Evolutionary conservation across 2,329 filamentous ascomycete genomes (phyloP), one percentile per base, ranked within the genome.

Genomic region (Aspergillus sp.): DNA sequence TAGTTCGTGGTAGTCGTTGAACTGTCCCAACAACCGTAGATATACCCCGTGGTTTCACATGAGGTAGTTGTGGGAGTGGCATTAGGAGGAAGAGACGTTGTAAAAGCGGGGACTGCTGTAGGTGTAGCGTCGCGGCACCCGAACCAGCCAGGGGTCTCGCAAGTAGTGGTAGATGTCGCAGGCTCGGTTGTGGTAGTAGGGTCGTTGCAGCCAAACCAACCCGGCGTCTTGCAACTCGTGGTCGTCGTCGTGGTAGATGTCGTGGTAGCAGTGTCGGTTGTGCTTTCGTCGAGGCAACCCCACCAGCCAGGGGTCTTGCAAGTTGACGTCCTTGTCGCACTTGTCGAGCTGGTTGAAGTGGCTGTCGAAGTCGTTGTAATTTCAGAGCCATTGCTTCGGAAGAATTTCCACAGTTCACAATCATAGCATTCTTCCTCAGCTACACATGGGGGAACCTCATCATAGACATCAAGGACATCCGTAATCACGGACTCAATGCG

Each of bases 261-360:
- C 4, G 64, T 63, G 2, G 60, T 64, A 7, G 60, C 62, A 4
- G 62, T 65, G 5, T 70, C 70, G 1, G 71, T 73, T 0, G 71
- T 72, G 1, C 67, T 72, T 37, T 74, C 70, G 51, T 81, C 77
- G 3, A 78, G 69, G 47, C 71, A 74, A 13, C 88, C 88, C 85
- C 85, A 95, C 90, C 90, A 95, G 4, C 90, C 89, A 23, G 90
- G 90, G 1, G 90, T 95, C 67, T 93, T 80, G 70, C 90, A 95
- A 0, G 89, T 95, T 47, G 84, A 83, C 0, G 90, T 95, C 41
- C 89, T 78, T 1, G 85, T 90, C 45, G 78, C 69, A 3, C 82
- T 86, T 10, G 63, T 78, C 2, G 80, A 82, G 2, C 77, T 76
- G 1, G 79, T 77, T 20, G 37, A 39, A 20, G 37, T 39, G 1